A percentile compares a stretch with the other conserved stretches of the same genome.
phyloP scores from a whole-genome alignment of 1,139 yeast genomes.

The Suhomyces kunorum region DNA sequence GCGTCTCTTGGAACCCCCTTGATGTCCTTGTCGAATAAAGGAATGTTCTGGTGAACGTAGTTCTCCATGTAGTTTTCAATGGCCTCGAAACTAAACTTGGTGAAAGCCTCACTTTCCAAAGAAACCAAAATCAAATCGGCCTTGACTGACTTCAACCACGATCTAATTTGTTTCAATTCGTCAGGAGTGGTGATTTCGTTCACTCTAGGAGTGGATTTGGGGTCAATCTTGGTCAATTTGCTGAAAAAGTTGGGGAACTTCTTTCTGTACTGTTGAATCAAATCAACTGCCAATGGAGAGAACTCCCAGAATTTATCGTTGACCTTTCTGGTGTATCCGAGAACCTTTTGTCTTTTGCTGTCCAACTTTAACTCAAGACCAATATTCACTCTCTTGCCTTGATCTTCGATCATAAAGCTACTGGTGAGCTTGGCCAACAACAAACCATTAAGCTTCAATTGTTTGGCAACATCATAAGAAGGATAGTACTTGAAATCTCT shows the following conservation, averaged over 20 bases:
- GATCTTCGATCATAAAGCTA: conserved; percentile 59
- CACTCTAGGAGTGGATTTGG: conserved; percentile 32
- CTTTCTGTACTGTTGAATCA: conserved; percentile 60
- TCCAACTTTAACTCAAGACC: conserved; percentile 89
- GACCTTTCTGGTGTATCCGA: conserved; percentile 75
- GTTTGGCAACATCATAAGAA: conserved; percentile 64
- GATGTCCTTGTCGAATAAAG: conserved; percentile 55
- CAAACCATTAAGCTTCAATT: conserved; percentile 58
- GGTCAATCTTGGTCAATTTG: conserved; percentile 31
- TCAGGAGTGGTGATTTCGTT: conserved; percentile 27
- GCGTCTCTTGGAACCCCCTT: conserved; percentile 88
- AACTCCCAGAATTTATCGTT: conserved; percentile 74
- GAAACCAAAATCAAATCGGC: conserved; percentile 63
- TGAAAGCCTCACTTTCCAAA: conserved; percentile 77
- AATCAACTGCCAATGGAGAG: conserved; percentile 70
- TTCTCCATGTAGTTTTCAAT: conserved; percentile 66
- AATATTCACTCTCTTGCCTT: conserved; percentile 57
- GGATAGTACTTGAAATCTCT: conserved; percentile 62
- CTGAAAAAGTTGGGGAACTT: conserved; percentile 65
- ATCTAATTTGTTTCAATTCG: conserved; percentile 45
- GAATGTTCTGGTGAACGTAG: conserved; percentile 44
- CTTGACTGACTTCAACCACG: conserved; percentile 63
- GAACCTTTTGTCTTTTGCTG: conserved; percentile 73
- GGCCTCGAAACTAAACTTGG: conserved; percentile 62
- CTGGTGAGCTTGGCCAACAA: conserved; percentile 80